Evolutionary conservation across 2,329 filamentous ascomycete species (phyloP), one percentile per base, ranked within the genome.

Genomic region (Colletotrichum musicola): DNA sequence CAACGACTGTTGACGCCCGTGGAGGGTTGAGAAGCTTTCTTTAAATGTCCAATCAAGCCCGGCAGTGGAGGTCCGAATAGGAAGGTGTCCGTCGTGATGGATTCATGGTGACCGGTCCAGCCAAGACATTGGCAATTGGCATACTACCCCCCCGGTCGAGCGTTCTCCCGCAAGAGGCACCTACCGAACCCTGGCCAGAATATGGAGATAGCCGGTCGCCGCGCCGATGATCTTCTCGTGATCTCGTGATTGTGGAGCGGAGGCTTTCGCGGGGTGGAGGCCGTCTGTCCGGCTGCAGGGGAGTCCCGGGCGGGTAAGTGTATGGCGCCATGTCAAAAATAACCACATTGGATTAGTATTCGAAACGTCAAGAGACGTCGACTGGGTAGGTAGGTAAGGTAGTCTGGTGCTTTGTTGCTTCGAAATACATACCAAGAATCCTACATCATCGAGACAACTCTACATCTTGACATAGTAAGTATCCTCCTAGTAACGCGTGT

Each of bases 31-130:
- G 14, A 25, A 40, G 27, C 7, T 13, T 18, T 47, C 49, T 55
- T 35, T 49, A 38, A 22, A 22, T 51, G 27, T 7, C 2, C 44
- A 38, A 20, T 27, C 13, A 16, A 7, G 14, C 12, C 13, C 55
- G n/a, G 46, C 10, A 6, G 10, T 7, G 2, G 27, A 44, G 51
- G 6, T 63, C 20, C 14, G n/a, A 67, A 44, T 13, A 55, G 64
- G 44, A 67, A 67, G 64, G 64, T 67, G 44, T n/a, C 51, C 16
- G 12, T 46, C 38, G 53, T 12, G 44, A 56, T 62, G 64, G 64
- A 30, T 46, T 62, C 42, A 25, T 55, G 42, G 49, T 20, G 53
- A 13, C 55, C 27, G 12, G 38, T 56, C 38, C 7, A 25, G 51
- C 61, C 51, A 57, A 57, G 42, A 27, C 12, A 14, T 49, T 22